Evolutionary conservation across 2,329 filamentous ascomycete genomes (phyloP), one percentile per base, ranked within the genome.

Genomic region (Neofusicoccum sp.): DNA sequence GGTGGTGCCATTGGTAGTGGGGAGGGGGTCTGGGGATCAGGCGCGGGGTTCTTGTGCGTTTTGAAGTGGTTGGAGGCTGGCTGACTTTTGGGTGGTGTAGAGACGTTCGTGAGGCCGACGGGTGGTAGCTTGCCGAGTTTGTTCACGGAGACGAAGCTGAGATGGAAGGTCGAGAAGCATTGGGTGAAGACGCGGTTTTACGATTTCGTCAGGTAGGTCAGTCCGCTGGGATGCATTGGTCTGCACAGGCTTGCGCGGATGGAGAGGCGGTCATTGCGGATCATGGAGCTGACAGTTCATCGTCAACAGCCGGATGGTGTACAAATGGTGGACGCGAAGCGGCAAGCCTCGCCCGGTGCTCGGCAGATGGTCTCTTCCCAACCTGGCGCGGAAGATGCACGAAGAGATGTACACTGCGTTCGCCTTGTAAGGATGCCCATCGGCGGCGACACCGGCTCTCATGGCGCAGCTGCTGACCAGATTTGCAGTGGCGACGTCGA

Each of bases 361-460:
- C 12, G 65, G 72, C 24, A 69, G 72, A 57, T 28, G 58, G 6
- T 11, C 26, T 2, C 75, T 84, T 48, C 71, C 78, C 7, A 80
- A 84, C 1, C 79, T 80, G 1, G 87, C 86, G 33, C 80, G 83
- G 66, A 79, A 77, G 20, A 76, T 89, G 68, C 86, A 90, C 72
- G 75, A 77, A 57, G 75, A 83, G 65, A 84, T 90, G 79, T 84
- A 86, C 66, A 79, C 80, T 61, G 83, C 83, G 4, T 82, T 89
- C 53, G 87, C 88, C 6, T 73, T 59, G 68, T 70, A 67, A 44
- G 65, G 30, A 34, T 20, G 20, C 20, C 20, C 20, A 20, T 20
- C 20, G 20, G 20, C 20, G 20, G 20, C 20, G 20, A 20, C 20
- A 20, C 20, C 20, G 43, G 3, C 31, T 8, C 7, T 11, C 38